phyloP scores from a whole-genome alignment of 257 asterid genomes.

The Salvia miltiorrhiza region DNA sequence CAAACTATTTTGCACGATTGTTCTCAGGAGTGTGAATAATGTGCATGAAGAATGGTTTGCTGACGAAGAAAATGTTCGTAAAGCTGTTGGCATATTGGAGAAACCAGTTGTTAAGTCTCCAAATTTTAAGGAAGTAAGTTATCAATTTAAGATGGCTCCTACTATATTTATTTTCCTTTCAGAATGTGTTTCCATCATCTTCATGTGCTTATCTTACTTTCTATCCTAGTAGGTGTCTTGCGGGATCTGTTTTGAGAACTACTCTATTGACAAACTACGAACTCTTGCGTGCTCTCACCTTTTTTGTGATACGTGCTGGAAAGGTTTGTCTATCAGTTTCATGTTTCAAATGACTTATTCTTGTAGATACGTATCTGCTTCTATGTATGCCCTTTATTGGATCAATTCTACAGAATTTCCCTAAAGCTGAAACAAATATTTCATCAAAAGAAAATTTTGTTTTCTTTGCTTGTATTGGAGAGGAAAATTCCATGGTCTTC shows the following conservation, averaged over 20 bases:
- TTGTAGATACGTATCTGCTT: conserved; percentile 3
- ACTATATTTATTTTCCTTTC: not conserved
- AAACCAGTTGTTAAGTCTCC: conserved; percentile 41
- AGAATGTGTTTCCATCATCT: not conserved
- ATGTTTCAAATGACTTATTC: conserved; percentile 11
- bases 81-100: conserved; percentile 76
- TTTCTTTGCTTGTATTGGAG: conserved; percentile 11
- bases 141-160: conserved; percentile 15
- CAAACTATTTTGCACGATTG: conserved; percentile 8
- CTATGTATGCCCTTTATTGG: conserved; percentile 11
- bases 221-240: conserved; percentile 55
- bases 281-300: conserved; percentile 74
- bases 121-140: conserved; percentile 54
- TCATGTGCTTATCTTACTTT: conserved; percentile 12
- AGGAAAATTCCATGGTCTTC: not conserved
- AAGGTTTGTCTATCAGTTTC: conserved; percentile 40
- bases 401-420: not conserved
- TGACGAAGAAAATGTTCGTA: conserved; percentile 76
- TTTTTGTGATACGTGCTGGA: conserved; percentile 82
- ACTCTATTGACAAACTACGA: conserved; percentile 31
- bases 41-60: conserved; percentile 96
- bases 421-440: not conserved
- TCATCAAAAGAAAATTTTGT: not conserved
- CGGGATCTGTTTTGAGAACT: conserved; percentile 81
- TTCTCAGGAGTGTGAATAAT: conserved; percentile 71